Base-by-base conservation (phyloP, 2,329 filamentous ascomycete species). In the Botrytis aclada region DNA sequence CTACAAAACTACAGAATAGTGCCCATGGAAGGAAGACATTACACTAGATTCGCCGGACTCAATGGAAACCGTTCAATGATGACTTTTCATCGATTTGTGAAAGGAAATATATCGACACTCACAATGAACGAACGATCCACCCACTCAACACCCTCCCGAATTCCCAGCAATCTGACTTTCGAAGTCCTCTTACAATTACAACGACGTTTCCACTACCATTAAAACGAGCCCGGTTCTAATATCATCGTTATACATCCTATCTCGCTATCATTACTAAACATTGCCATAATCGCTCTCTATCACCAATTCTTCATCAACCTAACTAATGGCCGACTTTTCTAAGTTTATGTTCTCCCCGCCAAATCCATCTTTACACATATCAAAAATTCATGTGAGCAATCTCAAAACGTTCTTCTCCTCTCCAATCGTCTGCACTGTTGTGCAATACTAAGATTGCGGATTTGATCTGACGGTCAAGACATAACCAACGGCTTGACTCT, bases 51-150 rank as follows among this genome's bases (percentile, higher is more conserved):
- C 12, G 12, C 12, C 2, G n/a, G 12, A 3, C 0, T 16, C 5
- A 16, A n/a, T 16, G 3, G 2, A 2, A 16, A n/a, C 0, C 12
- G 0, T 3, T 1, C 12, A 7, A 7, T 16, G 4, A 0, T 54
- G n/a, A 4, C n/a, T 2, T 7, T n/a, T 3, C 47, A 54, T n/a
- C 25, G 4, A 16, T 5, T 16, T n/a, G 25, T 6, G 12, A 54
- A n/a, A 1, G 4, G 16, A n/a, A n/a, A n/a, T 14, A 0, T 16
- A n/a, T n/a, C 16, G 25, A 16, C 8, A 1, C 4, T 3, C 7
- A 51, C 47, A n/a, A 54, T 1, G 25, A 54, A 54, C 7, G 1
- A 54, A 54, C 7, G 1, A 12, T n/a, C 6, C 4, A 12, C 25
- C 7, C 47, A n/a, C n/a, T 6, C 12, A 0, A 54, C n/a, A n/a